Percentiles rank a stretch among this genome's conserved stretches.
phyloP scores from a whole-genome alignment of 208 protist genomes.

The Trypanosoma lewisi region DNA sequence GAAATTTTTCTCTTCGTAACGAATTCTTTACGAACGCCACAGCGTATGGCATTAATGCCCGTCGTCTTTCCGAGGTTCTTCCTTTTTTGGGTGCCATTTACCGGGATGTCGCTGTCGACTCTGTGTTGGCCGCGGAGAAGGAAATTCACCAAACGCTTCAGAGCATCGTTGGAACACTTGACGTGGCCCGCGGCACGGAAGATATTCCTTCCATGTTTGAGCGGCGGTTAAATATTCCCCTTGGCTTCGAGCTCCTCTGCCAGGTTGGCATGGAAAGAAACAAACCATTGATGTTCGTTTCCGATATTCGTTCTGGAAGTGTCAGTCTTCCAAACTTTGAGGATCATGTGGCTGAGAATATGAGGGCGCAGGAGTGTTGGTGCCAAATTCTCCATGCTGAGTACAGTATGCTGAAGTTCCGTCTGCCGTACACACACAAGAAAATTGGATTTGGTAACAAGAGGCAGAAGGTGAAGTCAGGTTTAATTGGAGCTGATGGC shows the following conservation, averaged over 20 bases:
- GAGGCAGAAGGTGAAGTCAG: slow-evolving; percentile 31
- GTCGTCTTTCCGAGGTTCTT: slow-evolving; percentile 57
- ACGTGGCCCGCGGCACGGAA: slow-evolving; percentile 84
- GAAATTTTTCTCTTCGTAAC: slow-evolving; percentile 87
- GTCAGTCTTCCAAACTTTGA: slow-evolving; percentile 87
- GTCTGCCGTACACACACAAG: slow-evolving; percentile 91
- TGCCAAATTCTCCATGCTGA: slow-evolving; percentile 85
- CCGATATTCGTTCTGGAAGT: slow-evolving; percentile 92
- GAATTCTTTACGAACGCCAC: slow-evolving; percentile 94
- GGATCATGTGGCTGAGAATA: slow-evolving; percentile 89
- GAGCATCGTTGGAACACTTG: slow-evolving; percentile 70
- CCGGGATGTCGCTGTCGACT: slow-evolving; percentile 39
- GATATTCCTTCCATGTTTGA: slow-evolving; percentile 91
- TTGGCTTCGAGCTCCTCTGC: slow-evolving; percentile 70
- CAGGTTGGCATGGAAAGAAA: slow-evolving; percentile 70
- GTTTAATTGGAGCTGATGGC: slow-evolving; percentile 67
- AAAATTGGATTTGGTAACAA: slow-evolving; percentile 44
- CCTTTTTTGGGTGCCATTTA: slow-evolving; percentile 67
- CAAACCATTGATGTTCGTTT: slow-evolving; percentile 92
- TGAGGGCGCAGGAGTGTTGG: slow-evolving; percentile 92
- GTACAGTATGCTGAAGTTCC: slow-evolving; percentile 95
- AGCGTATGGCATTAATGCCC: slow-evolving; percentile 88
- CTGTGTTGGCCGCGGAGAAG: slow-evolving; percentile 33
- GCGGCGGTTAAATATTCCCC: slow-evolving; percentile 48
- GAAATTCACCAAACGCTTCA: slow-evolving; percentile 67